Base-by-base conservation (phyloP, 106 monocot genomes). In the Chionographis japonica region DNA sequence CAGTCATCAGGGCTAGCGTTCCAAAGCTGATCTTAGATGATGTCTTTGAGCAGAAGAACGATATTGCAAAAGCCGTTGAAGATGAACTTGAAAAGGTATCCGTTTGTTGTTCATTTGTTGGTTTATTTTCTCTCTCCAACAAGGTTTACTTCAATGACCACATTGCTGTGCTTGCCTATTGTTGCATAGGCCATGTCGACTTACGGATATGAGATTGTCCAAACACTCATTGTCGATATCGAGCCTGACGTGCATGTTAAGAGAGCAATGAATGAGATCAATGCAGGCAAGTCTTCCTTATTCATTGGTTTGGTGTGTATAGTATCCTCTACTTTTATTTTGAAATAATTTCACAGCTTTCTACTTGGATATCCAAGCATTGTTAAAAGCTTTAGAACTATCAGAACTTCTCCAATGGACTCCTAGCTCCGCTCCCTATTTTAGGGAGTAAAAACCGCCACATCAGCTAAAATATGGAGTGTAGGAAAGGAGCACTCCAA, bases 11-110 rank as follows among this genome's bases (percentile, higher is more conserved):
- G 56, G 82, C 85, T 20, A 85, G 80, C 60, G 82, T 92, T 15
- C 88, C 85, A 56, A 92, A 88, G 73, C 82, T 90, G 78, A 80
- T 75, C 40, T 62, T 94, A 42, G 94, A 94, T 76, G 82, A 94
- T 76, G 84, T 73, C 37, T 94, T 88, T 40, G 94, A 90, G 74
- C 94, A 94, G 78, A 94, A 94, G 78, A 94, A 88, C 60, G 87
- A 88, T 5, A 88, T 94, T 58, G 94, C 90, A 17, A 87, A 67
- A 76, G 68, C 80, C 55, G 94, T 90, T 8, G 94, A 94, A 79
- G 75, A 80, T 7, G 87, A 94, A 72, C 90, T 94, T 38, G 85
- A 81, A 27, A 94, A 83, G 79, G 85, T 85, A 37, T 37, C 40
- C 57, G 49, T 40, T 40, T 4, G 64, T 38, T 55, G 54, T 50